Evolutionary conservation across 306 rosid species (phyloP).

Genomic region (Malus domestica): DNA sequence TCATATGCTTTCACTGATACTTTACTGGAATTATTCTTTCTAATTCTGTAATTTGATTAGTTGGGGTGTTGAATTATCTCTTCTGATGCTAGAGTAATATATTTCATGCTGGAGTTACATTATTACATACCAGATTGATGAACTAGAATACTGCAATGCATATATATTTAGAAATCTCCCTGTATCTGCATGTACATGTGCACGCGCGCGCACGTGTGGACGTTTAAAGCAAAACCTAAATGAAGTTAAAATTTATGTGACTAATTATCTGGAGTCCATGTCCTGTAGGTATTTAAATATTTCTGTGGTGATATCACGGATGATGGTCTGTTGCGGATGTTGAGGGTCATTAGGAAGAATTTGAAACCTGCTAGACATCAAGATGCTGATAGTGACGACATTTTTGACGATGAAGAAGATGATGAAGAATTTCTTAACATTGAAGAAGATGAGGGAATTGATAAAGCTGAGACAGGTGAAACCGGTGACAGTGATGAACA

Average conservation of each 20-base stretch:
- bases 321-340: conserved; percentile 73
- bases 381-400: conserved; percentile 43
- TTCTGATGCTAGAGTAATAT: background rate
- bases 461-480: conserved; percentile 65
- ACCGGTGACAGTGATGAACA: conserved; percentile 79
- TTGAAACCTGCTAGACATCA: conserved; percentile 81
- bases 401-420: conserved; percentile 30
- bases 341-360: conserved; percentile 69
- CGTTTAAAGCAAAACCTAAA: background rate
- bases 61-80: background rate
- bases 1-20: background rate
- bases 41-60: background rate
- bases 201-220: background rate
- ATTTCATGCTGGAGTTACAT: background rate
- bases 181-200: background rate
- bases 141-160: background rate
- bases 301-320: conserved; percentile 63
- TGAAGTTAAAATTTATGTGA: background rate
- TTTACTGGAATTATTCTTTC: background rate
- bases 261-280: conserved; percentile 9
- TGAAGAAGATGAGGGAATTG: conserved; percentile 72
- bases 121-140: background rate
- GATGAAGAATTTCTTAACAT: conserved; percentile 62
- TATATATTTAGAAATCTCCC: background rate
- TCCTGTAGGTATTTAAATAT: conserved; percentile 69